Evolutionary conservation across 2,329 filamentous ascomycete genomes (phyloP).

Genomic region (Curvularia spicifera): DNA sequence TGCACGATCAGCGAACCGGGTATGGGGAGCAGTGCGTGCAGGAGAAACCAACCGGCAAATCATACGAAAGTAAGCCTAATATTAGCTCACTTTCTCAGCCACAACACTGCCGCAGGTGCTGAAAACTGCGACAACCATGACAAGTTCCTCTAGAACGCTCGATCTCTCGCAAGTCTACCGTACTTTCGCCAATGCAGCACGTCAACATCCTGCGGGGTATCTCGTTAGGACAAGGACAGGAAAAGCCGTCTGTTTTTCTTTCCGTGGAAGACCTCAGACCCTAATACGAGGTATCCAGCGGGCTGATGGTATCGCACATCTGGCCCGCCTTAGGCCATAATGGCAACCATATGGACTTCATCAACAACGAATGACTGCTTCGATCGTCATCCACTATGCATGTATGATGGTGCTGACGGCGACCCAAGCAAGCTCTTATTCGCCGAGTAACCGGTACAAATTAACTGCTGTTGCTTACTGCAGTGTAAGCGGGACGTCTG

Average conservation of each 20-base stretch:
- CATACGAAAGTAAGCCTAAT: conserved; percentile 11
- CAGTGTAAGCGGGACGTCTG: conserved; percentile 19
- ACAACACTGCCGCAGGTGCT: conserved; percentile 15
- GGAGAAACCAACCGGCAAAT: conserved; percentile 20
- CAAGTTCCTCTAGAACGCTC: conserved; percentile 1
- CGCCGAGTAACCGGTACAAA: conserved; percentile 15
- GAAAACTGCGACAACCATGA: conserved; percentile 11
- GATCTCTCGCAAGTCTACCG: neutral
- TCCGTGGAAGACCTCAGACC: conserved; percentile 1
- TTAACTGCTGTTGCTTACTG: conserved; percentile 24
- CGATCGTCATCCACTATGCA: conserved; percentile 12
- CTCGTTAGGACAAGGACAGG: neutral
- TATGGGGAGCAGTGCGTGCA: conserved; percentile 19
- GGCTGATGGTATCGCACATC: conserved; percentile 12
- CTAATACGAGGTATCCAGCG: conserved; percentile 13
- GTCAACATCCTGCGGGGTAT: neutral
- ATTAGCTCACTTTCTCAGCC: conserved; percentile 27
- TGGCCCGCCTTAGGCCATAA: conserved; percentile 6
- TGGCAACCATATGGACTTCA: conserved; percentile 11
- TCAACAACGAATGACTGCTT: conserved; percentile 16
- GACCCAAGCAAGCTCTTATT: conserved; percentile 17
- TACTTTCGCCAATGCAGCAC: neutral
- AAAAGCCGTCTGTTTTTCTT: neutral
- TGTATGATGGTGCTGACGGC: conserved; percentile 17
- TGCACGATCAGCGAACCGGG: conserved; percentile 10